These are phyloP conservation scores for Solanum corneliomulleri DNA, from an alignment of 257 asterid genomes.

Conservation along the genomic window DNA sequence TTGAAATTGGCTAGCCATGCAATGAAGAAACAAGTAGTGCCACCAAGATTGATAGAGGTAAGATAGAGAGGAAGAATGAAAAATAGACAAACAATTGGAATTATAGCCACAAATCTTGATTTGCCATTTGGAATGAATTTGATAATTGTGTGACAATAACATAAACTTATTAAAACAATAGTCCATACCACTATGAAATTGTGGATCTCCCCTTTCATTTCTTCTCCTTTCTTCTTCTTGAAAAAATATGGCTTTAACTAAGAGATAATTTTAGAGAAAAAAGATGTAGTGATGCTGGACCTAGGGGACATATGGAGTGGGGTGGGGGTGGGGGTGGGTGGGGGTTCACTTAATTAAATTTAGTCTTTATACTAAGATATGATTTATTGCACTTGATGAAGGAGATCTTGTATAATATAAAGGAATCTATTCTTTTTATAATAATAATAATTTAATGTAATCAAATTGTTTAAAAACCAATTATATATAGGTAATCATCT, in stretches of 20 bases:
- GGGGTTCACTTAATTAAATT: not conserved
- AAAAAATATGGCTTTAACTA: not conserved
- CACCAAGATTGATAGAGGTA: slow-evolving; percentile 38
- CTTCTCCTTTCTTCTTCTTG: not conserved
- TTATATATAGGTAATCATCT: no score
- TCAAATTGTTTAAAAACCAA: not conserved
- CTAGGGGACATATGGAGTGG: not conserved
- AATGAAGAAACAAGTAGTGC: slow-evolving; percentile 38
- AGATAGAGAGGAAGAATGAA: slow-evolving; percentile 35
- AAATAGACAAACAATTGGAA: slow-evolving; percentile 32
- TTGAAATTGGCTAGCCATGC: slow-evolving; percentile 50
- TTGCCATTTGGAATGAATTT: slow-evolving; percentile 14
- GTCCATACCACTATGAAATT: slow-evolving; percentile 36
- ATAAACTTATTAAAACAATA: slow-evolving; percentile 18
- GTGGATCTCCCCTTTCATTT: slow-evolving; percentile 46
- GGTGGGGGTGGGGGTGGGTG: not conserved
- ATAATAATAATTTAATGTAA: not conserved
- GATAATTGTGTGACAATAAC: slow-evolving; percentile 24
- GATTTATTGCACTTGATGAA: not conserved
- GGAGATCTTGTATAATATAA: not conserved
- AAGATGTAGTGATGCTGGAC: not conserved
- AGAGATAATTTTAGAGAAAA: not conserved
- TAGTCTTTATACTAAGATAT: not conserved
- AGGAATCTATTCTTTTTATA: not conserved
- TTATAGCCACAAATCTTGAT: slow-evolving; percentile 15